Evolutionary conservation across 2,329 filamentous ascomycete genomes (phyloP), one percentile per base, ranked within the genome.

Genomic region (Fusarium penzigii): DNA sequence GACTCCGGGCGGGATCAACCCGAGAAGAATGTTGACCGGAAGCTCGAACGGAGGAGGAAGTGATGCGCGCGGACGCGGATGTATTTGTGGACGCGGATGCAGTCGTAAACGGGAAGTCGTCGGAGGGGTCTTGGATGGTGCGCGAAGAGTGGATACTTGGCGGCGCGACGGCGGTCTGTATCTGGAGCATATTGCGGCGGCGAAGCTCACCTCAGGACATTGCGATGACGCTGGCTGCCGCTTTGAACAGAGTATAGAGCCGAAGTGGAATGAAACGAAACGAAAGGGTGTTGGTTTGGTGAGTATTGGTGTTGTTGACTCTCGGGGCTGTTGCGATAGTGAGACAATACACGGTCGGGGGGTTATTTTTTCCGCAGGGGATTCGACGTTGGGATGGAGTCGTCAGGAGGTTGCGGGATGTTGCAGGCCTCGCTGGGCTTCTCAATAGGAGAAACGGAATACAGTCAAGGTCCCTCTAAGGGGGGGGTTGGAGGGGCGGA

Each of bases 171-270:
- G 63, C 55, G 56, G 61, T 67, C 59, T 65, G 63, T 64, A 65
- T 67, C 62, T 63, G 64, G 51, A 65, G 63, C 63, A 65, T 65
- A 48, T 64, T 61, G 62, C 63, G 64, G 68, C 62, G 62, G 61
- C 57, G 53, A 61, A 60, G 63, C 61, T 64, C 62, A 65, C 61
- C 68, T 70, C 62, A 70, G 64, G 65, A 65, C 69, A 71, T 71
- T 61, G 60, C 65, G 65, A 65, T 59, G 65, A 58, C 7, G 20
- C 20, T 25, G 62, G 58, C 65, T 62, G 55, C 67, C 51, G 55
- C 62, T 64, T 36, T 36, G 32, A 12, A 36, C 32, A 36, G 13
- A 3, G 13, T 36, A 14, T 4, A 36, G 10, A 14, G 20, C 20
- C 20, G 20, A 25, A 5, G 20, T 25, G 20, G 7, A 25, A 25